Base-by-base conservation (phyloP, 805 yeast genomes). In the Scheffersomyces coipomensis region DNA sequence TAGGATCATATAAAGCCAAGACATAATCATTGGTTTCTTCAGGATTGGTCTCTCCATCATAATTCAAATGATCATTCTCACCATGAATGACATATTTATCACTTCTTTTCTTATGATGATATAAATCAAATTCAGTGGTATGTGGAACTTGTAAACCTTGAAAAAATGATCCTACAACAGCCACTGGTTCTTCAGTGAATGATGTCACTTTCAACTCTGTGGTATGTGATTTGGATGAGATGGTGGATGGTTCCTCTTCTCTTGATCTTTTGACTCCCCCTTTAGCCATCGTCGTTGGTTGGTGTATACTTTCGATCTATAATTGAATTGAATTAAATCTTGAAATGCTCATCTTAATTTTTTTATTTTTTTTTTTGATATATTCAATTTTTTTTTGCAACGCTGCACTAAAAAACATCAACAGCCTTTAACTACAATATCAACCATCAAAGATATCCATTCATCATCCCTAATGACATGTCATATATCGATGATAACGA, bases 1-100 rank as follows among this genome's bases (percentile, higher is more conserved):
- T 61, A 2, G 87, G 81, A 56, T 90, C 95, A 54, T 80, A 87
- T 4, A 88, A 71, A 2, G 91, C 97, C 38, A 91, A 68, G 35
- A 84, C 77, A 62, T 88, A 90, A 18, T 71, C 73, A 33, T 59
- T 64, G 25, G 68, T 69, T 17, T 53, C 60, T 5, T 53, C 55
- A 10, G 46, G 57, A 8, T 47, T 51, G 16, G 67, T 58, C 22
- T 58, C 53, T 6, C 95, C 96, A 43, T 80, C 81, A 58, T 86
- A 91, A 48, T 81, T 89, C 41, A 90, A 66, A 19, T 76, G 74
- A 4, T 76, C 80, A 48, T 76, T 81, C 56, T 88, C 93, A 19
- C 97, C 97, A 55, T 87, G 96, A 23, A 58, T 35, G 33, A 88
- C 56, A 41, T 70, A 71, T n/a, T 68, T 67, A 13, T 69, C 60